phyloP scores from a whole-genome alignment of 208 protist species.

The Leishmania tropica region DNA sequence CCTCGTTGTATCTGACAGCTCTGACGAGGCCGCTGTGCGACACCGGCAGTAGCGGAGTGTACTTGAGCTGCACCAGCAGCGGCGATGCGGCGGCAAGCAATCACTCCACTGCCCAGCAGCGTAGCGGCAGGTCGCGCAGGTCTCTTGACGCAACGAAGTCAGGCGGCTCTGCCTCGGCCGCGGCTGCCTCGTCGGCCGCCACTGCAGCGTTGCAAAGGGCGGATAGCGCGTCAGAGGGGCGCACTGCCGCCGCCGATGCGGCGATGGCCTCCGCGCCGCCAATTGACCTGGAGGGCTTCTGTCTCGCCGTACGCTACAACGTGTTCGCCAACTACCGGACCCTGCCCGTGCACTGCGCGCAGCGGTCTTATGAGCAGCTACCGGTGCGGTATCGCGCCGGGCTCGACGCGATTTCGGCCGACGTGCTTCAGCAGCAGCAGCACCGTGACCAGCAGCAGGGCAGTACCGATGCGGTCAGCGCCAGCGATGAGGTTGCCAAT shows the following conservation, averaged over 20 bases:
- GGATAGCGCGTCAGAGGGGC: not conserved
- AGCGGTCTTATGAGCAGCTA: constrained; percentile 48
- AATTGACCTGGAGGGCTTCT: constrained; percentile 4
- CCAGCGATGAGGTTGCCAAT: not conserved
- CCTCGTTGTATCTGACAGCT: constrained; percentile 7
- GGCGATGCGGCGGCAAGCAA: not conserved
- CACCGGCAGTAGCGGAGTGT: not conserved
- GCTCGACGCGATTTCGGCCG: constrained; percentile 52
- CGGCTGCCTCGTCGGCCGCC: not conserved
- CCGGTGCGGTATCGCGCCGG: constrained; percentile 51
- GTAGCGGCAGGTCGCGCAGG: not conserved
- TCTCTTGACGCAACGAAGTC: not conserved
- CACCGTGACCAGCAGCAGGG: constrained; percentile 8
- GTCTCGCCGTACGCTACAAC: constrained; percentile 21
- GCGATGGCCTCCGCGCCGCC: not conserved
- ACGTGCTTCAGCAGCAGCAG: constrained; percentile 20
- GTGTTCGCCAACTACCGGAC: constrained; percentile 75
- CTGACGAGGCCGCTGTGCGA: not conserved
- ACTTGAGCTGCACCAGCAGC: constrained; percentile 2
- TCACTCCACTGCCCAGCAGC: not conserved
- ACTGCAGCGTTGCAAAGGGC: not conserved
- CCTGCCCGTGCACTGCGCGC: constrained; percentile 37
- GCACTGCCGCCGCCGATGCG: not conserved
- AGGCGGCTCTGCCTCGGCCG: not conserved
- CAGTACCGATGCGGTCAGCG: not conserved